Percentiles rank a stretch among this genome's conserved stretches.
Conservation (phyloP, 352 stramenopile species). For the Hyaloperonospora arabidopsidis region DNA sequence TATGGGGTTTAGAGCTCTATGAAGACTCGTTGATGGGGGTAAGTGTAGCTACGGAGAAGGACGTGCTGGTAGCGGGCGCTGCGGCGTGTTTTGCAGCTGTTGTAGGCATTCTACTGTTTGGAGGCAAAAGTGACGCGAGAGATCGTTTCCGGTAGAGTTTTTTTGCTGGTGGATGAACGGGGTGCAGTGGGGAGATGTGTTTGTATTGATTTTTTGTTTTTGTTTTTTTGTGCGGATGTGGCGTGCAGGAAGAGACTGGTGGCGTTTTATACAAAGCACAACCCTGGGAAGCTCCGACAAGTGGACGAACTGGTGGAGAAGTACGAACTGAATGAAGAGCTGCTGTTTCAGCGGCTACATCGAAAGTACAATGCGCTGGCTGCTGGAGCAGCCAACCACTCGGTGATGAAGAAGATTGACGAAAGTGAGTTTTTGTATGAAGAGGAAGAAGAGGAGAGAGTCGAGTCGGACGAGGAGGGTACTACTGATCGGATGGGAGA, state of each 20-base stretch:
- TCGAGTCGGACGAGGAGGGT: constrained; percentile 25
- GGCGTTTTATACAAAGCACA: constrained; percentile 71
- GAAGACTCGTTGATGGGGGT: constrained; percentile 32
- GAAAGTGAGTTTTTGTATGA: constrained; percentile 46
- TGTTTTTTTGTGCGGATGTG: constrained; percentile 2
- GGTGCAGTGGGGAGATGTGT: not conserved
- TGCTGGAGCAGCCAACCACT: constrained; percentile 17
- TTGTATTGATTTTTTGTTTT: constrained; percentile 2
- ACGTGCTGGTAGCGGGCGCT: constrained; percentile 33
- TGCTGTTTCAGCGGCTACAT: constrained; percentile 66
- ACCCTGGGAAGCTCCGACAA: constrained; percentile 53
- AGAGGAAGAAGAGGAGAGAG: constrained; percentile 34
- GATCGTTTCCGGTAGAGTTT: constrained; percentile 39
- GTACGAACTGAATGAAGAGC: constrained; percentile 71
- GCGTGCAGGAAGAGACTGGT: constrained; percentile 39
- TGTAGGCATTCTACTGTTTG: constrained; percentile 44
- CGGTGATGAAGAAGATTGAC: constrained; percentile 43
- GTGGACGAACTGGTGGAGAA: constrained; percentile 62
- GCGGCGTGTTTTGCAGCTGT: constrained; percentile 42
- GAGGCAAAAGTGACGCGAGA: constrained; percentile 27
- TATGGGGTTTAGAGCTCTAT: constrained; percentile 42
- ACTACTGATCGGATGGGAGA: not conserved
- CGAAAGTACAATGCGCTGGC: constrained; percentile 74
- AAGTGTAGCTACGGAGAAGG: constrained; percentile 39
- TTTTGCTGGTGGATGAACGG: not conserved